Base-by-base conservation (phyloP, 2,329 filamentous ascomycete genomes). In the Arachnomyces sp. region DNA sequence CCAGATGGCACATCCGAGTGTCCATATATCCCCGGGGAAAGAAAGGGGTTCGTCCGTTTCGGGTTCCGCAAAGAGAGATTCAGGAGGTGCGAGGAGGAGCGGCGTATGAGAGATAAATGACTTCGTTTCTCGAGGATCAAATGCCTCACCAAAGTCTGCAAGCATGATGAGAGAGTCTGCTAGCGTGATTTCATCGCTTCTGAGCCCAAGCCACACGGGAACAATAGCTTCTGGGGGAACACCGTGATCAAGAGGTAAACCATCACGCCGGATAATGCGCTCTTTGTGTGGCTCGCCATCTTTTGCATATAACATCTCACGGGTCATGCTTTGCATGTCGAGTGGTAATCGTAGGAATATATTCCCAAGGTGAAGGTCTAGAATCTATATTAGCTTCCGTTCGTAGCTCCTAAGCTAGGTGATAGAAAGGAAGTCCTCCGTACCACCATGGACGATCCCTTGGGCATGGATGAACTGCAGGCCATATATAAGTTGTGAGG, bases 1-100 rank as follows among this genome's bases (percentile, higher is more conserved):
- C 46, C 55, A 65, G n/a, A 64, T 60, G 1, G 49, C 41, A 36
- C 58, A 64, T 0, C 46, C 54, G 13, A 64, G 51, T 13, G 56
- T 62, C 60, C 60, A 65, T 9, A 61, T 58, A 39, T 65, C 59
- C 3, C 53, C 56, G 8, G 51, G 16, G 25, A 56, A 58, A 3
- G 55, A 54, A 28, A 64, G 55, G 2, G 58, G 40, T 7, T 47
- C 35, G 36, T 42, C 33, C 12, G 20, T 34, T 36, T 37, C 14
- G 34, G 40, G 18, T 15, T 38, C 43, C 28, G 36, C 38, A 14
- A 48, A 48, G 36, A 6, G 28, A 2, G 44, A 20, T 40, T 49
- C 42, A 9, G 42, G 42, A 7, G 38, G 46, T 28, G 42, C 34
- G 20, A 51, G 13, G 36, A 43, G 12, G 16, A 51, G 48, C 36